Evolutionary conservation across 2,329 filamentous ascomycete species (phyloP).

Genomic region (Calonectria pseudoreteaudii): DNA sequence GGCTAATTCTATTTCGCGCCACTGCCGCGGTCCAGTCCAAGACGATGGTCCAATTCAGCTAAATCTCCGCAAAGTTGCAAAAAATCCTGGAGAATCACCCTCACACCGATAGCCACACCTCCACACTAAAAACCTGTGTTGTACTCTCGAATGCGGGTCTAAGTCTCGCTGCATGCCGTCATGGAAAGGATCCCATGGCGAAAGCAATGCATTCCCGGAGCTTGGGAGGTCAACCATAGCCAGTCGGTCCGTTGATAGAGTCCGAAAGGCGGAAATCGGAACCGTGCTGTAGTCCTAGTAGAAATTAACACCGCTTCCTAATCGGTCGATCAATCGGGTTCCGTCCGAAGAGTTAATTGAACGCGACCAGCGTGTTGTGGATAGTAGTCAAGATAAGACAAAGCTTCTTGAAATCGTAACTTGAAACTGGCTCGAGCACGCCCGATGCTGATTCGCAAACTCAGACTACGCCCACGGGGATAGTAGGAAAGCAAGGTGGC

Average conservation of each 20-base stretch:
- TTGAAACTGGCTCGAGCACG: neutral
- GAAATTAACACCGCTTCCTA: neutral
- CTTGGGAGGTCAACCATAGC: neutral
- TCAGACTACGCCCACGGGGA: neutral
- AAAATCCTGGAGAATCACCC: neutral
- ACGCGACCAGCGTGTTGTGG: neutral
- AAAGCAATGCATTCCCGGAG: neutral
- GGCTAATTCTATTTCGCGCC: neutral
- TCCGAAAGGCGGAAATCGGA: neutral
- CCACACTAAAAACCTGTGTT: neutral
- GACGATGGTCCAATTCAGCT: neutral
- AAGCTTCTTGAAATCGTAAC: neutral
- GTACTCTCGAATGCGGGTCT: neutral
- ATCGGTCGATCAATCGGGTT: neutral
- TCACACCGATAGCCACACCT: neutral
- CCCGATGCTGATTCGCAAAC: neutral
- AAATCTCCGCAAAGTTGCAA: neutral
- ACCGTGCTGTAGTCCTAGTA: neutral
- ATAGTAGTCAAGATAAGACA: neutral
- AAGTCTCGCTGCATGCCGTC: neutral
- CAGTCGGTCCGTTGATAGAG: neutral
- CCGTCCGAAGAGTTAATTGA: neutral
- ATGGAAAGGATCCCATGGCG: neutral
- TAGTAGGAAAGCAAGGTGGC: neutral
- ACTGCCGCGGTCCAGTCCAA: neutral